Conservation (phyloP, 495 filamentous ascomycete species). For the Penicillium robsamsonii region DNA sequence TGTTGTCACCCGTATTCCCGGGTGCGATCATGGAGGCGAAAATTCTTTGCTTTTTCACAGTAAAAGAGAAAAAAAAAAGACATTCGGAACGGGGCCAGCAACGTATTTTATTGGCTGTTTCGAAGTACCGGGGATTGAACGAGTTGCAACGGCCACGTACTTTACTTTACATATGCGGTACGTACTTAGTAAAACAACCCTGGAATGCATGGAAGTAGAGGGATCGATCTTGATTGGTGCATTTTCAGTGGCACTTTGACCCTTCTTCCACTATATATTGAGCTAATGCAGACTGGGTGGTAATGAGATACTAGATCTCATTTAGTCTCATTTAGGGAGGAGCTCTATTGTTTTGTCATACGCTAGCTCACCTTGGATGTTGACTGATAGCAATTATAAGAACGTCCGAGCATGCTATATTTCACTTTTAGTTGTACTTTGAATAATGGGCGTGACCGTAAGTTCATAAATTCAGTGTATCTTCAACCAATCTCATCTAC, state of each 20-base stretch:
- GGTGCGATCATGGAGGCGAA: neutral
- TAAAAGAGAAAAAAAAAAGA: neutral
- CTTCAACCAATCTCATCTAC: conserved; percentile 8
- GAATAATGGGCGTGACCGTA: neutral
- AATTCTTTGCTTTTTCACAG: conserved; percentile 2
- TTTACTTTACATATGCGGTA: conserved; percentile 7
- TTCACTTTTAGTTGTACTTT: neutral
- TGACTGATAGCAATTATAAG: neutral
- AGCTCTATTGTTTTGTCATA: neutral
- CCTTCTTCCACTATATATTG: neutral
- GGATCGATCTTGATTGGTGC: conserved; percentile 17
- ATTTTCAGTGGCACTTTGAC: neutral
- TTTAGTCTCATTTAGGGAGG: neutral
- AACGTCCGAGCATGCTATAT: neutral
- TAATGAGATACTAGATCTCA: neutral
- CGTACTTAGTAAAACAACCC: neutral
- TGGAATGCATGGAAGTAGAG: conserved; percentile 9
- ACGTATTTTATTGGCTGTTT: neutral
- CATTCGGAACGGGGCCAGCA: neutral
- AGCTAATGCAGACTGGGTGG: neutral
- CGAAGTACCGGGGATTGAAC: neutral
- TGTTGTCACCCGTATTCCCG: conserved; percentile 3
- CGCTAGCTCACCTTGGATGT: neutral
- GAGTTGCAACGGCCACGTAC: conserved; percentile 12
- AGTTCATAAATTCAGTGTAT: neutral